Percentiles rank a stretch among this genome's conserved stretches.
These are phyloP conservation scores for Populus nigra DNA, from an alignment of 345 rosid genomes.

Conservation along the genomic window DNA sequence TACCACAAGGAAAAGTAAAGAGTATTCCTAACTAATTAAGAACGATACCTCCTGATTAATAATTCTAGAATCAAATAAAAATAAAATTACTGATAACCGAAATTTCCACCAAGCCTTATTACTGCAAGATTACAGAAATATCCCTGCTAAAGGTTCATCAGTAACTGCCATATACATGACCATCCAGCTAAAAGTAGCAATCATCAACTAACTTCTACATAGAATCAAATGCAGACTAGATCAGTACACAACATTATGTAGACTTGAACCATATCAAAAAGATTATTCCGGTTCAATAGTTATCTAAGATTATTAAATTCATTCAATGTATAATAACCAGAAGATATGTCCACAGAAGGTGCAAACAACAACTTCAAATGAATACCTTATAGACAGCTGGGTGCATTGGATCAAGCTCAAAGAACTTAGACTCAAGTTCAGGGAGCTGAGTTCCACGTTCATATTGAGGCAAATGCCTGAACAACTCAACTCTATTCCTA, in stretches of 20 bases:
- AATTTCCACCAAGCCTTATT: not conserved
- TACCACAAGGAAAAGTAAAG: not conserved
- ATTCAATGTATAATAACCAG: not conserved
- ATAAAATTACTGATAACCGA: not conserved
- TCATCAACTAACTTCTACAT: not conserved
- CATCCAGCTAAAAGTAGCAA: not conserved
- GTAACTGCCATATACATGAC: not conserved
- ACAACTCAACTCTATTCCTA: constrained; percentile 82
- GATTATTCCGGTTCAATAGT: not conserved
- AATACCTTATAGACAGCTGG: constrained; percentile 89
- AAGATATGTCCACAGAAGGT: not conserved
- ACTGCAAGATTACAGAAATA: not conserved
- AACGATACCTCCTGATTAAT: not conserved
- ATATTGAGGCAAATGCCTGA: constrained; percentile 97
- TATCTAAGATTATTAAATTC: not conserved
- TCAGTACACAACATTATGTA: not conserved
- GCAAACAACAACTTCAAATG: not conserved
- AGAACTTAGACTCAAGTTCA: constrained; percentile 77
- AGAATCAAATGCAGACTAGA: not conserved
- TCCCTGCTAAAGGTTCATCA: not conserved
- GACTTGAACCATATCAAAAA: not conserved
- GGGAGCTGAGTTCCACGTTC: constrained; percentile 90
- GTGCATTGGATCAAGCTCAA: constrained; percentile 86
- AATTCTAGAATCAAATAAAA: not conserved
- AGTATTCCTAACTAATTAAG: not conserved